Evolutionary conservation across 2,329 filamentous ascomycete species (phyloP), one percentile per base, ranked within the genome.

Genomic region (Endoconidiophora polonica): DNA sequence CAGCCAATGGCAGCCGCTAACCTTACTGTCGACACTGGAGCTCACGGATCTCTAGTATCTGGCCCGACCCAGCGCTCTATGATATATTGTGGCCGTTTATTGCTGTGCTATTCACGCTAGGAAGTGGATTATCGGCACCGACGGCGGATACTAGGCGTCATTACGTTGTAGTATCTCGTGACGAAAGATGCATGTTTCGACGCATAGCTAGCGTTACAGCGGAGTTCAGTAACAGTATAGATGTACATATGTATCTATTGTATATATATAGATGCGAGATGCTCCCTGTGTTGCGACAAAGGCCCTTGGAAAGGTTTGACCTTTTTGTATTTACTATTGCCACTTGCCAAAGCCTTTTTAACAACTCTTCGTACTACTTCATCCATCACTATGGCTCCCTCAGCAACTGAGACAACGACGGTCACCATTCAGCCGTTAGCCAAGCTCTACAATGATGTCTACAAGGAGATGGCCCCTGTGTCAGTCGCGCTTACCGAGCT

Each of bases 391-490:
- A 53, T 53, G 52, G 52, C 52, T 24, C 52, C 52, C 26, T 46
- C 48, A 26, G 52, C 48, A 45, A 53, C 48, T n/a, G 36, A 46
- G 9, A 47, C 47, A n/a, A 24, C 44, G 9, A 44, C 33, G 14
- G 44, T 47, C 18, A 7, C 52, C 33, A 24, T 40, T 12, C 24
- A 42, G n/a, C 22, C 39, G 14, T 14, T 22, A 22, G 7, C 23
- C 14, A 44, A 50, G 29, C 10, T 14, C 20, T 53, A 53, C 47
- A 44, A 44, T 44, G 50, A 53, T 36, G 47, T 48, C 39, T 53
- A 53, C 44, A 53, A 53, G 26, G 52, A 53, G 10, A 42, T 53
- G 6, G 16, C 52, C 10, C 47, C 52, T 10, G 52, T 53, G 3
- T 39, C 36, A 23, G 29, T 50, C 10, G 52, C 52, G 3, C n/a